These are phyloP conservation scores for Cordia subcordata DNA, from an alignment of 257 asterid genomes.

Conservation along the genomic window DNA sequence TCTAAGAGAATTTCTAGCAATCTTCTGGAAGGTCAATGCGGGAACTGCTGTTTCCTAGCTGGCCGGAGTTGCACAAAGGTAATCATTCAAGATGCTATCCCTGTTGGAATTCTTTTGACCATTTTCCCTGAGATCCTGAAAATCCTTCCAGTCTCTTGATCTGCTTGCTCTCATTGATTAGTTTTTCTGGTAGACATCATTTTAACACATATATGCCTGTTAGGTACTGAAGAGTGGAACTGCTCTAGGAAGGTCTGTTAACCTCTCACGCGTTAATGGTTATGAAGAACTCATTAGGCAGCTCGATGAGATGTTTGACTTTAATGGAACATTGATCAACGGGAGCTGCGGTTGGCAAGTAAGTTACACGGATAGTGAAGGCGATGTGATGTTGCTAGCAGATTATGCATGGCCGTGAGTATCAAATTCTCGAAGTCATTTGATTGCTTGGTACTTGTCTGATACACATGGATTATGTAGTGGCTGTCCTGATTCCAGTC, in stretches of 20 bases:
- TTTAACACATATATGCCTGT: not conserved
- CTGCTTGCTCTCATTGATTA: too few relatives aligned
- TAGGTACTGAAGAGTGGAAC: constrained; percentile 13
- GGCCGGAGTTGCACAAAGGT: constrained; percentile 12
- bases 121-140: too few relatives aligned
- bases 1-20: not conserved
- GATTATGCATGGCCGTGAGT: not conserved
- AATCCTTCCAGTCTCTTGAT: too few relatives aligned
- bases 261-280: constrained; percentile 7
- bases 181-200: too few relatives aligned
- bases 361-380: constrained; percentile 7
- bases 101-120: too few relatives aligned
- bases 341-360: constrained; percentile 10
- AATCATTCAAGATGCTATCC: not conserved
- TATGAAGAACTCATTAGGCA: constrained; percentile 4
- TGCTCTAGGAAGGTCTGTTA: constrained; percentile 15
- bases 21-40: not conserved
- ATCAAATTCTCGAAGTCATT: too few relatives aligned
- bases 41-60: too few relatives aligned
- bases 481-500: too few relatives aligned
- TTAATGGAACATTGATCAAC: not conserved
- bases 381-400: constrained; percentile 1
- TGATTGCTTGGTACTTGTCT: too few relatives aligned
- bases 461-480: too few relatives aligned
- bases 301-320: constrained; percentile 11